Base-by-base conservation (phyloP, 2,329 filamentous ascomycete species). In the Alternaria brassicicola region DNA sequence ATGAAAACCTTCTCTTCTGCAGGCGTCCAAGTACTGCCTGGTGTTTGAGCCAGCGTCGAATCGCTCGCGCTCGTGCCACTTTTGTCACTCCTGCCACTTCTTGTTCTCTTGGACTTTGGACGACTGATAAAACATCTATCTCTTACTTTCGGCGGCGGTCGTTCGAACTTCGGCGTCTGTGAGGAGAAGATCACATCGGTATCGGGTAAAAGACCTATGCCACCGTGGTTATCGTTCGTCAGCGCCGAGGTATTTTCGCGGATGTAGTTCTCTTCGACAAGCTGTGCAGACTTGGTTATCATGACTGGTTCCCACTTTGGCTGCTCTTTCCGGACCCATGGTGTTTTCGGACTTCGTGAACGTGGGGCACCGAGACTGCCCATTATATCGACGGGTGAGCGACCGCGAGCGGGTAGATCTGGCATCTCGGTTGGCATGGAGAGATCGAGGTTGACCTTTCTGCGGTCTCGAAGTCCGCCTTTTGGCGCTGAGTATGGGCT, bases 391-490 rank as follows among this genome's bases (percentile, higher is more conserved):
- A 55, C 46, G n/a, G 63, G 64, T 19, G 48, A 50, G 33, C 66
- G 57, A 33, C 55, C 56, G 21, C 63, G 68, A 46, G 66, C 39
- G 36, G 70, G 70, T 9, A 73, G 45, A 33, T 66, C 53, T 31
- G 65, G 63, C 2, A 70, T 47, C 21, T 61, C 52, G 1, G 55
- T 47, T 15, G 72, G 72, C 35, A 76, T 58, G 8, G 63, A 66
- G 13, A 76, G 61, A 39, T 71, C 70, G 30, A 76, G 57, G 6
- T 66, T 65, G 15, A 74, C 50, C 17, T 72, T 69, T 43, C 74
- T 65, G 33, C 74, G 69, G 21, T 69, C 69, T 55, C 70, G 69
- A 12, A 75, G 52, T 13, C 64, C 63, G 25, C 59, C 43, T 58
- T 65, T 65, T 9, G 57, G 6, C 26, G 43, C 31, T 30, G 46